Evolutionary conservation across 1,139 yeast species (phyloP).

Genomic region (Dujonia santamariae): DNA sequence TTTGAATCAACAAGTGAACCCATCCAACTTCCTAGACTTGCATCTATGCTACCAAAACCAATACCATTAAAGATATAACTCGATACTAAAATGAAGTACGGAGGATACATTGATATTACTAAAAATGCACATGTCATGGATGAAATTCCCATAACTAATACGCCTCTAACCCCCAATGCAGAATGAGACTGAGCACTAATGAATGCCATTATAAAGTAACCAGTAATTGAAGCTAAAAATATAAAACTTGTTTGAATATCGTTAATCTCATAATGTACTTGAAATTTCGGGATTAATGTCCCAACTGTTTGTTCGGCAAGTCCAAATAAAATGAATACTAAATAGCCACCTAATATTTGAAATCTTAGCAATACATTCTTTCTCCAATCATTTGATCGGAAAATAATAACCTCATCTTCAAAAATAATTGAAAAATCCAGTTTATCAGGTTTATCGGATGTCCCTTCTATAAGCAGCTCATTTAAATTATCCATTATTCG

Average conservation of each 20-base stretch:
- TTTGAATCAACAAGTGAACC: constrained; percentile 57
- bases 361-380: constrained; percentile 27
- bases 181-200: constrained; percentile 30
- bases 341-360: constrained; percentile 40
- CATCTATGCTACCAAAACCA: constrained; percentile 61
- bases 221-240: constrained; percentile 33
- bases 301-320: constrained; percentile 60
- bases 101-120: constrained; percentile 29
- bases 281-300: constrained; percentile 49
- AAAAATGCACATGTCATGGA: constrained; percentile 31
- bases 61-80: constrained; percentile 48
- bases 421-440: constrained; percentile 20
- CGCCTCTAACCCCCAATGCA: constrained; percentile 35
- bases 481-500: too few species aligned
- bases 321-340: constrained; percentile 45
- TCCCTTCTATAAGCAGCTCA: too few species aligned
- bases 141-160: constrained; percentile 29
- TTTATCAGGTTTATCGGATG: too few species aligned
- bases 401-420: constrained; percentile 24
- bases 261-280: constrained; percentile 41
- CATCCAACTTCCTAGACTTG: constrained; percentile 57
- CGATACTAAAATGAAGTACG: constrained; percentile 31
- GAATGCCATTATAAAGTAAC: constrained; percentile 41
- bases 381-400: constrained; percentile 44
- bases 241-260: constrained; percentile 37